A percentile compares a stretch with the other conserved stretches of the same genome.
phyloP scores from a whole-genome alignment of 176 grass and related monocot genomes.

The Aechmea fasciata region DNA sequence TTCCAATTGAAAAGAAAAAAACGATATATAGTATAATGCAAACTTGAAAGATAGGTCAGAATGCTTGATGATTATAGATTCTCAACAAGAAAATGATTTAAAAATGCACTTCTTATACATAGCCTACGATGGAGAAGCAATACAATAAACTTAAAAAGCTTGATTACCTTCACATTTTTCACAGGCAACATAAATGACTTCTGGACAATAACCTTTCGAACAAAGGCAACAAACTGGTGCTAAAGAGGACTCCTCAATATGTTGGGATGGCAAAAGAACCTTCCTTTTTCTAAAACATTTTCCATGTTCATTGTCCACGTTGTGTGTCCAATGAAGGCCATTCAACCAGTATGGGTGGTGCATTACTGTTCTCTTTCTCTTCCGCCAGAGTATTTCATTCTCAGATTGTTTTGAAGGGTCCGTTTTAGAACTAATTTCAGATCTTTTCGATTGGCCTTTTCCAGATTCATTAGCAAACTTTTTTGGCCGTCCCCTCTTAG shows the following conservation, averaged over 20 bases:
- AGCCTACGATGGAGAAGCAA: slow-evolving; percentile 5
- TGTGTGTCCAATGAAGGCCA: slow-evolving; percentile 69
- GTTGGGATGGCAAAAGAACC: slow-evolving; percentile 54
- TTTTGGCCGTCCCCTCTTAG: slow-evolving; percentile 21
- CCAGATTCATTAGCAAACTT: slow-evolving; percentile 21
- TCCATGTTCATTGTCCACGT: slow-evolving; percentile 48
- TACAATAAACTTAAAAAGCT: background rate
- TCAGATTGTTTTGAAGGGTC: slow-evolving; percentile 26
- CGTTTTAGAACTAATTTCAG: slow-evolving; percentile 50
- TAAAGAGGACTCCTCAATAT: slow-evolving; percentile 28
- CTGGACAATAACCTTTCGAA: slow-evolving; percentile 42
- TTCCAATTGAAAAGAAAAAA: background rate
- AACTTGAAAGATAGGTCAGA: too few species aligned
- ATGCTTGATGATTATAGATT: too few species aligned
- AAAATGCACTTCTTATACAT: slow-evolving; percentile 8
- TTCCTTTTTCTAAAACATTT: slow-evolving; percentile 61
- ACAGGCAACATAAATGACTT: slow-evolving; percentile 73
- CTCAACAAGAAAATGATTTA: background rate
- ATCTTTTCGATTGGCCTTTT: slow-evolving; percentile 35
- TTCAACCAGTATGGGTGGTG: slow-evolving; percentile 85
- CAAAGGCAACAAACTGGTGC: slow-evolving; percentile 62
- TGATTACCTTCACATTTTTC: slow-evolving; percentile 76
- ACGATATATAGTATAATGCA: background rate
- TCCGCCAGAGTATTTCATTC: slow-evolving; percentile 29
- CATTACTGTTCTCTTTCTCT: slow-evolving; percentile 65